Conservation (phyloP, 345 rosid species). For the Gossypium rotundifolium region DNA sequence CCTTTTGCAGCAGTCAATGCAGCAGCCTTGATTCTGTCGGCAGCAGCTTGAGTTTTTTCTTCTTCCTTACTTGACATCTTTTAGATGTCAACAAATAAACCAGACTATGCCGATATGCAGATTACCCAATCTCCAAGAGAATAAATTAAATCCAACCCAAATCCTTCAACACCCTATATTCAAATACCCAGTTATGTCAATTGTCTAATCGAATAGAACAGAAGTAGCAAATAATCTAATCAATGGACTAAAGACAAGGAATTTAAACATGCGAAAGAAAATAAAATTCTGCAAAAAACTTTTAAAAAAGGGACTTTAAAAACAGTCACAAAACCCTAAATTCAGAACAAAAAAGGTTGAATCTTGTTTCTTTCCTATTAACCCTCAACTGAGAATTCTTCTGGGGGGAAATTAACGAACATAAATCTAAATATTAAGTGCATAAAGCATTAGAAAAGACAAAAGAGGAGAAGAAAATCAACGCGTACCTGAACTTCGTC, state of each 20-base stretch:
- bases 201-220: not conserved
- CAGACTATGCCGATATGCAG: not conserved
- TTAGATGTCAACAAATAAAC: not conserved
- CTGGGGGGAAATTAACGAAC: not conserved
- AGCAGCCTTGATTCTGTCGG: conserved; percentile 90
- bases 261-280: not conserved
- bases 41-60: conserved; percentile 84
- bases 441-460: too few relatives aligned
- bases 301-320: not conserved
- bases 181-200: not conserved
- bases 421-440: not conserved
- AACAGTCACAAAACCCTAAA: conserved; percentile 3
- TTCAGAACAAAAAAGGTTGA: not conserved
- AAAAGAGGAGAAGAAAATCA: not conserved
- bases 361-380: not conserved
- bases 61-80: conserved; percentile 81
- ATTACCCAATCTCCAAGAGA: not conserved
- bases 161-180: conserved; percentile 3
- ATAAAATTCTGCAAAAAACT: not conserved
- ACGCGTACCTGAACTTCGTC: not conserved
- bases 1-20: conserved; percentile 86
- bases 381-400: not conserved
- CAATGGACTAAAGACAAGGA: not conserved
- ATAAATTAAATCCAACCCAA: not conserved
- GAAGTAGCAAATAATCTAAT: not conserved